Conservation (phyloP, 176 grass and related monocot species). For the Metroxylon sagu region DNA sequence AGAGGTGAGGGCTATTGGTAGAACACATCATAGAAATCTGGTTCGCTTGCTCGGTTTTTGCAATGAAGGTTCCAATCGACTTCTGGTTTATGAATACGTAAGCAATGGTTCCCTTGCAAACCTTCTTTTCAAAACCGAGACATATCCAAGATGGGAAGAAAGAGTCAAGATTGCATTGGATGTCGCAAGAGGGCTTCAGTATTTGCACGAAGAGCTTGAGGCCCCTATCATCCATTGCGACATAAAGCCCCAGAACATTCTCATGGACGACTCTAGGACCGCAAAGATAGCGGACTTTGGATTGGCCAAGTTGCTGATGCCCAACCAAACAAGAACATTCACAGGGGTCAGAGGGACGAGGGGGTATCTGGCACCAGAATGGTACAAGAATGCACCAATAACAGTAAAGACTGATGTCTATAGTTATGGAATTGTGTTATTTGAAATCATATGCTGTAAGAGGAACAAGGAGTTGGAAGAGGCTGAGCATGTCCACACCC, state of each 20-base stretch:
- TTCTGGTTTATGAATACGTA: conserved; percentile 56
- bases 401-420: conserved; percentile 50
- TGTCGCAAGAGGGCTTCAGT: conserved; percentile 22
- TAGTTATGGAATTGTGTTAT: conserved; percentile 49
- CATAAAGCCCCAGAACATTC: conserved; percentile 53
- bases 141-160: conserved; percentile 21
- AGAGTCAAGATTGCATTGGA: conserved; percentile 31
- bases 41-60: conserved; percentile 45
- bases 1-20: conserved; percentile 37
- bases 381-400: conserved; percentile 18
- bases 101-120: conserved; percentile 44
- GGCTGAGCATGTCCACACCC: conserved; percentile 7
- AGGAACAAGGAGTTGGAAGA: conserved; percentile 35
- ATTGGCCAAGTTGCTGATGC: conserved; percentile 37
- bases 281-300: conserved; percentile 55
- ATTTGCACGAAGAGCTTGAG: conserved; percentile 39
- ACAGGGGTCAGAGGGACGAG: conserved; percentile 37
- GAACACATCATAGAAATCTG: conserved; percentile 49
- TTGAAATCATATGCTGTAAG: conserved; percentile 31
- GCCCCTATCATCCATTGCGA: conserved; percentile 43
- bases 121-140: conserved; percentile 32
- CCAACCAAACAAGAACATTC: conserved; percentile 31
- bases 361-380: conserved; percentile 44
- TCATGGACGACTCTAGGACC: conserved; percentile 29
- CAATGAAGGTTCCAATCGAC: conserved; percentile 21